Evolutionary conservation across 768 basidiomycete genomes (phyloP).

Genomic region (Vishniacozyma victoriae): DNA sequence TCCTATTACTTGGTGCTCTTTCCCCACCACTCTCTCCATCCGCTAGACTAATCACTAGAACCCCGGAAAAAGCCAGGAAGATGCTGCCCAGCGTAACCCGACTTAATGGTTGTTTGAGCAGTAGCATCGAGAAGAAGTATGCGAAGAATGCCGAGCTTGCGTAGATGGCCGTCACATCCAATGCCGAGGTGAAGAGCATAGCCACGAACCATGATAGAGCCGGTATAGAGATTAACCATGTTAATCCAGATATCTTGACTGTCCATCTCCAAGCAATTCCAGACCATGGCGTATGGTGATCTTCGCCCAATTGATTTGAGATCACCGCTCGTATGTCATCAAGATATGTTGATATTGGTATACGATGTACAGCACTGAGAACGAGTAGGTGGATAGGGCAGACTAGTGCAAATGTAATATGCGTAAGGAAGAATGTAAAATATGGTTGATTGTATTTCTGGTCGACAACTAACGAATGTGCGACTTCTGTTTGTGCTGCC

Average conservation of each 20-base stretch:
- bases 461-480: slow-evolving; percentile 64
- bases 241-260: slow-evolving; percentile 26
- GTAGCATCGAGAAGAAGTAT: slow-evolving; percentile 69
- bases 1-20: slow-evolving; percentile 5
- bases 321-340: slow-evolving; percentile 51
- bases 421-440: slow-evolving; percentile 68
- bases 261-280: slow-evolving; percentile 13
- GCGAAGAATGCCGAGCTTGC: slow-evolving; percentile 89
- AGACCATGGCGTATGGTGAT: slow-evolving; percentile 7
- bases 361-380: slow-evolving; percentile 52
- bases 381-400: slow-evolving; percentile 76
- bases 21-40: slow-evolving; percentile 33
- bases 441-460: slow-evolving; percentile 71
- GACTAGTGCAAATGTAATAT: slow-evolving; percentile 67
- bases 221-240: slow-evolving; percentile 38
- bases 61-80: slow-evolving; percentile 71
- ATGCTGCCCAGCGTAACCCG: slow-evolving; percentile 70
- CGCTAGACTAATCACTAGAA: slow-evolving; percentile 74
- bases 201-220: slow-evolving; percentile 37
- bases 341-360: slow-evolving; percentile 54
- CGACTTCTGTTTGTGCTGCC: slow-evolving; percentile 42
- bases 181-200: slow-evolving; percentile 53
- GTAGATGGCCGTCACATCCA: slow-evolving; percentile 76
- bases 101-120: slow-evolving; percentile 55
- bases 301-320: slow-evolving; percentile 50